phyloP scores from a whole-genome alignment of 768 basidiomycete species.

The Phaeotremella skinneri region DNA sequence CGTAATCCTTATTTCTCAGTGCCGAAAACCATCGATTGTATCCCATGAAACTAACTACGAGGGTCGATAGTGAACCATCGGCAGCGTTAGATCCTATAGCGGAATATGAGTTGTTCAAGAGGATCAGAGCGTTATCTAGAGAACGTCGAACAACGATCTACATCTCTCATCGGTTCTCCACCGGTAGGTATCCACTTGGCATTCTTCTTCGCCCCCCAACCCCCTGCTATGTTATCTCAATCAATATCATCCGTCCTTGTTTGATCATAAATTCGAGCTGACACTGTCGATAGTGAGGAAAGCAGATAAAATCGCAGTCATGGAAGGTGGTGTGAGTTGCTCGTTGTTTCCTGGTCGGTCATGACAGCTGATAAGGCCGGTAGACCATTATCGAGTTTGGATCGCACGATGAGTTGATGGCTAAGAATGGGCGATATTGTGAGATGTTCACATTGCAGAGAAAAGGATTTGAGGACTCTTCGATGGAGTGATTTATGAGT shows the following conservation, averaged over 20 bases:
- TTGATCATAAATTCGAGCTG: neutral
- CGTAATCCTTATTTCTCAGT: too few relatives aligned
- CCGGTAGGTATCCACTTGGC: conserved; percentile 1
- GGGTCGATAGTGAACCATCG: conserved; percentile 7
- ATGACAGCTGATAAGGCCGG: neutral
- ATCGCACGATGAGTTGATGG: conserved; percentile 9
- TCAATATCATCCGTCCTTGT: neutral
- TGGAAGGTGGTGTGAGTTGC: conserved; percentile 3
- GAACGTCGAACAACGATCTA: conserved; percentile 8
- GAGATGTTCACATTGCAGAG: conserved; percentile 6
- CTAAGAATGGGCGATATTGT: neutral
- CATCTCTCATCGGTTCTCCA: conserved; percentile 9
- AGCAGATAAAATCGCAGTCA: conserved; percentile 10
- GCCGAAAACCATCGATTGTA: too few relatives aligned
- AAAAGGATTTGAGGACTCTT: neutral
- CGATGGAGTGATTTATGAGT: too few relatives aligned
- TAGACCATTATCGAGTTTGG: conserved; percentile 9
- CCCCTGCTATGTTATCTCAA: too few relatives aligned
- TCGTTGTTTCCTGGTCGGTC: neutral
- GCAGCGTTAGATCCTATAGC: conserved; percentile 5
- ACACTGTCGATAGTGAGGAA: neutral
- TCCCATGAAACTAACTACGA: neutral
- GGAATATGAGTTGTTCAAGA: conserved; percentile 7
- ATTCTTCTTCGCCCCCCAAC: neutral
- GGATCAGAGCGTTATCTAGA: conserved; percentile 4